Conservation (phyloP, 2,329 filamentous ascomycete genomes). For the Diaporthe vaccinii region DNA sequence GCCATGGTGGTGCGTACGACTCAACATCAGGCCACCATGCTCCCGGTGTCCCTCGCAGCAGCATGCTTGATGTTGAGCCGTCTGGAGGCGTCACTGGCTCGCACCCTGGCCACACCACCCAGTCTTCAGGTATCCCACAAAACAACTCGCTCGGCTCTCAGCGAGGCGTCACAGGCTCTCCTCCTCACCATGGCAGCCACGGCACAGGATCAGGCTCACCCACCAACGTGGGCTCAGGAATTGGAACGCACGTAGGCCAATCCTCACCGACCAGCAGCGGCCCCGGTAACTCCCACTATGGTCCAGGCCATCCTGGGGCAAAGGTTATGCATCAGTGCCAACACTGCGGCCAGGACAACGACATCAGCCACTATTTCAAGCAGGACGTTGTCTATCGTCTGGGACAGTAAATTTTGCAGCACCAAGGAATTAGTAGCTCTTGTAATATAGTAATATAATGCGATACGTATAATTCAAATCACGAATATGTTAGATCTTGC, state of each 20-base stretch:
- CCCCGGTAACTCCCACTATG: conserved; percentile 40
- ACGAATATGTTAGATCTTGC: too few relatives aligned
- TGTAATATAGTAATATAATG: conserved; percentile 17
- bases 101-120: not conserved
- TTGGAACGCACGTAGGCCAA: not conserved
- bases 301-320: conserved; percentile 43
- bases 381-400: conserved; percentile 45
- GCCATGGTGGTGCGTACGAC: conserved; percentile 15
- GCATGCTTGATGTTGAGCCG: conserved; percentile 41
- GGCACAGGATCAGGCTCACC: not conserved
- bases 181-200: not conserved
- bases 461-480: not conserved
- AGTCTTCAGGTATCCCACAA: conserved; percentile 31
- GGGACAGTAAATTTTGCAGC: not conserved
- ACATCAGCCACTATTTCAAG: conserved; percentile 45
- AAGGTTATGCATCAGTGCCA: conserved; percentile 44
- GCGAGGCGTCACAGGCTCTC: not conserved
- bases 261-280: not conserved
- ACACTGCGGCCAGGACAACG: conserved; percentile 43
- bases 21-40: not conserved
- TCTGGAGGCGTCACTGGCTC: conserved; percentile 4
- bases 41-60: conserved; percentile 34
- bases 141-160: conserved; percentile 40
- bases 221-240: not conserved
- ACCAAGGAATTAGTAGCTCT: not conserved